Evolutionary conservation across 306 rosid species (phyloP).

Genomic region (Biancaea sappan): DNA sequence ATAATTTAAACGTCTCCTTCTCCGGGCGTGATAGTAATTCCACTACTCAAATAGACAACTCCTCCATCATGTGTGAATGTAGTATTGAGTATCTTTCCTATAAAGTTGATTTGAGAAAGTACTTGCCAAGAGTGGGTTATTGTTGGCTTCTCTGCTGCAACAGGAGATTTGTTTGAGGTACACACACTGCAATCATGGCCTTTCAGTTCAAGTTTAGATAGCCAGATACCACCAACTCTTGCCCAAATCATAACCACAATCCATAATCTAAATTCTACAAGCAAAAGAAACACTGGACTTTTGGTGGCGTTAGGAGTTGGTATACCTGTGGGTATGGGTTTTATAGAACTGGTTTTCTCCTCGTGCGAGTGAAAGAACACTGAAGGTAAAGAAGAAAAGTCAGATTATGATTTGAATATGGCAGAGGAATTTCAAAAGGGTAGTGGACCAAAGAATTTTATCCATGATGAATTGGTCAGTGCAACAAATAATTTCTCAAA

Average conservation of each 20-base stretch:
- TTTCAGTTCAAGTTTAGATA: slow-evolving; percentile 39
- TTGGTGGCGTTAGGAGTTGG: slow-evolving; percentile 29
- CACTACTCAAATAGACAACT: neutral
- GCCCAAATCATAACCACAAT: no score
- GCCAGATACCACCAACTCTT: no score
- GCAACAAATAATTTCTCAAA: slow-evolving; percentile 41
- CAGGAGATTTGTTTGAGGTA: slow-evolving; percentile 1
- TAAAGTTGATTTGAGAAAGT: slow-evolving; percentile 38
- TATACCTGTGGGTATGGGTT: slow-evolving; percentile 7
- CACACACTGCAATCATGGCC: slow-evolving; percentile 27
- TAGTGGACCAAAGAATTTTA: slow-evolving; percentile 40
- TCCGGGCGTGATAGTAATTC: slow-evolving; percentile 16
- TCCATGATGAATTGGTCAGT: slow-evolving; percentile 33
- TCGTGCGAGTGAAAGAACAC: no score
- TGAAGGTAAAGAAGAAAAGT: slow-evolving; percentile 22
- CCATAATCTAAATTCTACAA: neutral
- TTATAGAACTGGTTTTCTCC: neutral
- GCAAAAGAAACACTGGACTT: neutral
- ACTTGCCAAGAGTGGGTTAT: slow-evolving; percentile 43
- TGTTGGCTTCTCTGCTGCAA: slow-evolving; percentile 47
- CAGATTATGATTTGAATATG: slow-evolving; percentile 34
- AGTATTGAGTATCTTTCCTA: slow-evolving; percentile 23
- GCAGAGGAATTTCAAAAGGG: slow-evolving; percentile 39
- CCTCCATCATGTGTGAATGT: no score
- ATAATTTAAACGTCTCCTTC: slow-evolving; percentile 38